Percentiles rank a stretch among this genome's conserved stretches.
These are phyloP conservation scores for Termitomyces sp. DNA, from an alignment of 768 basidiomycete species.

Conservation along the genomic window DNA sequence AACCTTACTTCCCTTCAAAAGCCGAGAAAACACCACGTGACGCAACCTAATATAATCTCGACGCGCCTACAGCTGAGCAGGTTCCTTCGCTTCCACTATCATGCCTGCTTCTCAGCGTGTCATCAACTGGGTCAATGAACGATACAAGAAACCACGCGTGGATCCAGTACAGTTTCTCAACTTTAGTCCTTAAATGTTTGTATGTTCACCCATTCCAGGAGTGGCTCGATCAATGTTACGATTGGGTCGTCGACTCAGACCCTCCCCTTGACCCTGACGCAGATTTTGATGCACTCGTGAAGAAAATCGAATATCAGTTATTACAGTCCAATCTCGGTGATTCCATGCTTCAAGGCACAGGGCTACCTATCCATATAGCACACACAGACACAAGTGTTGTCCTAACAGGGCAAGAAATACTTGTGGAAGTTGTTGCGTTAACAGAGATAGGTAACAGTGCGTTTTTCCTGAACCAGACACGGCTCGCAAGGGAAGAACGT, in stretches of 20 bases:
- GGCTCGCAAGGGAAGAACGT: constrained; percentile 60
- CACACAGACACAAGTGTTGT: constrained; percentile 26
- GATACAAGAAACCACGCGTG: constrained; percentile 57
- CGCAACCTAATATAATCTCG: constrained; percentile 25
- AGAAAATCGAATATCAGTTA: constrained; percentile 59
- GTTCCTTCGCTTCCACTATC: constrained; percentile 9
- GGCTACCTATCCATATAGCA: constrained; percentile 47
- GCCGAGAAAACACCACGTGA: constrained; percentile 16
- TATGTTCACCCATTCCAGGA: constrained; percentile 35
- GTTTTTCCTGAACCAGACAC: constrained; percentile 67
- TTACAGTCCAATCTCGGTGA: constrained; percentile 68
- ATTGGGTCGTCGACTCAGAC: constrained; percentile 48
- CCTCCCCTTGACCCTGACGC: constrained; percentile 39
- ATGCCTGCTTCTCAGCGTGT: constrained; percentile 33
- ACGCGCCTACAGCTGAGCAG: constrained; percentile 6
- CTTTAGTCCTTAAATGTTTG: not conserved
- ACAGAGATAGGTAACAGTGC: constrained; percentile 85
- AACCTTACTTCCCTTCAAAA: not conserved
- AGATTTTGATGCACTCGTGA: constrained; percentile 47
- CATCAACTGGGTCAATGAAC: constrained; percentile 45
- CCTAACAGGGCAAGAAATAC: constrained; percentile 43
- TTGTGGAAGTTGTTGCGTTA: constrained; percentile 74
- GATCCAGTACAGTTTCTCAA: constrained; percentile 45
- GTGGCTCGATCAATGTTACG: constrained; percentile 73
- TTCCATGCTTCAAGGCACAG: constrained; percentile 68